Conservation (phyloP, 2,329 filamentous ascomycete genomes). For the Paraconiothyrium brasiliense region DNA sequence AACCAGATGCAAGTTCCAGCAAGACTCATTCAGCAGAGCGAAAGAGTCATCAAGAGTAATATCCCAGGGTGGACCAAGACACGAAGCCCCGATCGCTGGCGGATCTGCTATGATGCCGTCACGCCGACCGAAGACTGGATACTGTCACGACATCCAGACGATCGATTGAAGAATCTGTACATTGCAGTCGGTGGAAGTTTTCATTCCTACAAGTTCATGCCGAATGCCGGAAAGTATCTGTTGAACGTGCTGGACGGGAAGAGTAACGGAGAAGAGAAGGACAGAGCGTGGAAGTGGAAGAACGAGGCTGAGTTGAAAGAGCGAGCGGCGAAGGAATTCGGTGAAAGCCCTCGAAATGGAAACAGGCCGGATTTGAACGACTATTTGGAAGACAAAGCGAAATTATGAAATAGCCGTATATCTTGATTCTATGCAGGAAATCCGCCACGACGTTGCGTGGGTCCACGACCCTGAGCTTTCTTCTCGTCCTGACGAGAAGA, state of each 20-base stretch:
- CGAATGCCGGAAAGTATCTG: not conserved
- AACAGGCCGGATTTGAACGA: not conserved
- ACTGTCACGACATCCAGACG: not conserved
- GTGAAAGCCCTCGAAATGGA: not conserved
- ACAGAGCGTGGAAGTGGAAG: constrained; percentile 4
- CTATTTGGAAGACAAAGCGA: not conserved
- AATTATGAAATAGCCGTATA: not conserved
- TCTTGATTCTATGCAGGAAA: too few species aligned
- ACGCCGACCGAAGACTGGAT: constrained; percentile 1
- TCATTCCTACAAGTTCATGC: constrained; percentile 5
- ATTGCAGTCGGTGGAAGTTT: constrained; percentile 4
- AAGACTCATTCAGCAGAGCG: not conserved
- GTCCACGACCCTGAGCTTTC: too few species aligned
- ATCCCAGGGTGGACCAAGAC: not conserved
- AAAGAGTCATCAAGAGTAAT: not conserved
- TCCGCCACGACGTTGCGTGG: too few species aligned
- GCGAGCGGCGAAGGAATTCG: not conserved
- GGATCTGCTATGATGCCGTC: constrained; percentile 4
- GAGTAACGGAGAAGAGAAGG: constrained; percentile 4
- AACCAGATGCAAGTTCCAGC: not conserved
- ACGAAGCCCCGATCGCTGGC: not conserved
- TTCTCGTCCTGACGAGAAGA: too few species aligned
- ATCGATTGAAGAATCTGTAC: not conserved
- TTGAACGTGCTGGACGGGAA: not conserved
- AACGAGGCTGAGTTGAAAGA: not conserved